These are phyloP conservation scores for Syzygium grande DNA, from an alignment of 345 rosid species.

Conservation along the genomic window DNA sequence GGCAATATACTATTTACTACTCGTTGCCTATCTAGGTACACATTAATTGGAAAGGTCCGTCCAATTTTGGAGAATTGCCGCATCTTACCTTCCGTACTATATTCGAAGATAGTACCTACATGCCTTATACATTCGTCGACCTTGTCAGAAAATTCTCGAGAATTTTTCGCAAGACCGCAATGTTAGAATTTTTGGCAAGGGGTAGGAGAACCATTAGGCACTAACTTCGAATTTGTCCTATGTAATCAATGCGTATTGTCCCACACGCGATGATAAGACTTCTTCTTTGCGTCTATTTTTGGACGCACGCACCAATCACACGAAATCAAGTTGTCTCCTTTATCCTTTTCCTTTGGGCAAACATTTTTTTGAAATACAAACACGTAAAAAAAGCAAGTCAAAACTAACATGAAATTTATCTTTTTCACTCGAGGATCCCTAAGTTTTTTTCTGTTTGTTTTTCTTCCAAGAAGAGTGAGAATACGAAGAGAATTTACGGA, in stretches of 20 bases:
- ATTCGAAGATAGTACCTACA: background rate
- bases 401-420: too few relatives aligned
- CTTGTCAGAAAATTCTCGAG: background rate
- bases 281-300: background rate
- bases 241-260: background rate
- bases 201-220: background rate
- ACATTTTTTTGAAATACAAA: background rate
- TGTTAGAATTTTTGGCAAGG: background rate
- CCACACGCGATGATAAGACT: background rate
- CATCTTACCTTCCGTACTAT: too few relatives aligned
- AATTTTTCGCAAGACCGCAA: background rate
- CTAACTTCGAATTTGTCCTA: background rate
- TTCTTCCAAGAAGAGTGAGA: too few relatives aligned
- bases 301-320: background rate
- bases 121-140: background rate
- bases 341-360: background rate
- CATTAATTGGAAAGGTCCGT: background rate
- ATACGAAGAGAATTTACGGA: too few relatives aligned
- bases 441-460: too few relatives aligned
- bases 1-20: background rate
- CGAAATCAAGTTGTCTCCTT: background rate
- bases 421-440: too few relatives aligned
- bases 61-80: background rate
- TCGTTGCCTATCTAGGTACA: background rate
- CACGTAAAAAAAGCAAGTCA: background rate